A percentile compares a stretch with the other conserved stretches of the same genome.
Evolutionary conservation across 495 filamentous ascomycete species (phyloP).

Genomic region (Diplogelasinospora grovesii): DNA sequence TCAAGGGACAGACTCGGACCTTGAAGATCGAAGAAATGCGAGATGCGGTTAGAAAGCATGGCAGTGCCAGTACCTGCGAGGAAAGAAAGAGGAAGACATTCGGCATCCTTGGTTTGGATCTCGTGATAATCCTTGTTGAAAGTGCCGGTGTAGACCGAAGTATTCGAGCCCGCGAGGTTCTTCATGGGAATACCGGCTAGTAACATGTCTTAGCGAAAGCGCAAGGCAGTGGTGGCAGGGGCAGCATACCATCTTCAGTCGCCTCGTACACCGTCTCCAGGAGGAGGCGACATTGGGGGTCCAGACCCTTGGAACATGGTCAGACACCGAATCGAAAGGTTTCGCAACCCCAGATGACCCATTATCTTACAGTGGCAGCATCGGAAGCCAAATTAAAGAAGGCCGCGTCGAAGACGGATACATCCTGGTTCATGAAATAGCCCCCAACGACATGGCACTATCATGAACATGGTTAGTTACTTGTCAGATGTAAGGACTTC

Average conservation of each 20-base stretch:
- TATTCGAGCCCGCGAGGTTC: constrained; percentile 41
- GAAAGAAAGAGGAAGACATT: constrained; percentile 37
- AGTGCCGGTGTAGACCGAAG: constrained; percentile 33
- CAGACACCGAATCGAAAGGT: no score
- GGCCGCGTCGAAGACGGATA: constrained; percentile 32
- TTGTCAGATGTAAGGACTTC: no score
- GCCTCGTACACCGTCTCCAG: constrained; percentile 36
- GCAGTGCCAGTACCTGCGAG: constrained; percentile 43
- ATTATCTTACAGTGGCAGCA: constrained; percentile 26
- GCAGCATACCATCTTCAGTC: constrained; percentile 32
- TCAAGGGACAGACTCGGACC: constrained; percentile 50
- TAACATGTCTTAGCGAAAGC: no score
- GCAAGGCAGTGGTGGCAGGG: no score
- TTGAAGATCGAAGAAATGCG: constrained; percentile 48
- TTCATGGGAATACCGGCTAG: constrained; percentile 39
- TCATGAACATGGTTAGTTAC: no score
- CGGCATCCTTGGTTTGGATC: constrained; percentile 36
- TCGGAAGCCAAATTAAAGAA: constrained; percentile 32
- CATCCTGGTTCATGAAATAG: constrained; percentile 24
- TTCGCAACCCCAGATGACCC: no score
- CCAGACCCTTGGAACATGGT: constrained; percentile 12
- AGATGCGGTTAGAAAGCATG: constrained; percentile 48
- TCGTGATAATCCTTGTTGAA: constrained; percentile 46
- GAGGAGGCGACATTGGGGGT: constrained; percentile 32
- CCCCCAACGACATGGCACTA: constrained; percentile 8